Base-by-base conservation (phyloP, 768 basidiomycete genomes). In the Tricholoma bakamatsutake region DNA sequence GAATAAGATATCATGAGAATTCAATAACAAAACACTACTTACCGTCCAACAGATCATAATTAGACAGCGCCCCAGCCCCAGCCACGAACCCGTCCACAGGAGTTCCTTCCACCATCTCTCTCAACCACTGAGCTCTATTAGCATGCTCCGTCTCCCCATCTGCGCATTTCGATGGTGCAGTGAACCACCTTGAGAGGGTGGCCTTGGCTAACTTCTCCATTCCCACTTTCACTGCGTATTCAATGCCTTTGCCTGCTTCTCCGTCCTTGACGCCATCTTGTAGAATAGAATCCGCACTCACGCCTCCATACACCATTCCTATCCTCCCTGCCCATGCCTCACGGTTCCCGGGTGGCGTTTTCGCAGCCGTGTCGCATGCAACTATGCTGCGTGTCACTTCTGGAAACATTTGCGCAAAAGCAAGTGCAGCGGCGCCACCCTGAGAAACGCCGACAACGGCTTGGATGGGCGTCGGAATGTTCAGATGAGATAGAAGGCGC, bases 391-490 rank as follows among this genome's bases (percentile, higher is more conserved):
- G 67, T 2, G 77, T 69, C 33, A 69, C 60, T 17, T 64, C 53
- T 5, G 69, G 68, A 50, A 71, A 73, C 35, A 73, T 66, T 0
- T 73, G 68, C 5, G 71, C 71, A 55, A 79, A 79, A 1, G 75
- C 75, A n/a, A 82, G 73, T 0, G 76, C 73, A 3, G 75, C 71
- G 6, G 79, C 78, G 0, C 80, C 81, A 0, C 81, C 81, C 57
- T 81, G 80, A 1, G 79, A 80, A 5, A 80, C 81, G 13, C 80
- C 81, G 27, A 82, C 75, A 18, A 81, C 64, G 15, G 74, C 64
- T 46, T 78, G 74, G 21, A 78, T 71, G 2, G 75, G 73, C 5
- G 63, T 70, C 0, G 70, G 61, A 18, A 79, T 73, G 2, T 60
- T 54, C 6, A 77, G 66, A 5, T 58, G 61, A 4, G 67, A 50